phyloP scores from a whole-genome alignment of 768 basidiomycete genomes.

The Hysterangium stoloniferum region DNA sequence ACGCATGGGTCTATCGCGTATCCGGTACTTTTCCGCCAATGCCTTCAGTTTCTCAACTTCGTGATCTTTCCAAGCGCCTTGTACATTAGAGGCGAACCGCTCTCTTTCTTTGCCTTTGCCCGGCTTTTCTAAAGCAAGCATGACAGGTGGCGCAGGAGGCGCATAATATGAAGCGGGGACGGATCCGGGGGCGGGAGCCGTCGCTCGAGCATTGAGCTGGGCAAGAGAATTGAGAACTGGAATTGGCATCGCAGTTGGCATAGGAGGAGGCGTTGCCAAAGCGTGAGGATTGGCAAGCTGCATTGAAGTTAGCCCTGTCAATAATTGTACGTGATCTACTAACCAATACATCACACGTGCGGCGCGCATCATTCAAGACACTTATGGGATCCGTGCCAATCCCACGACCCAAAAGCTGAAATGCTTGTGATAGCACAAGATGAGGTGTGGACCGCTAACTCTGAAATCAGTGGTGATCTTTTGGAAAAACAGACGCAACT shows the following conservation, averaged over 20 bases:
- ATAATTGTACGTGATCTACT: constrained; percentile 17
- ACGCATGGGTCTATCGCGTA: neutral
- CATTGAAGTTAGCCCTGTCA: constrained; percentile 4
- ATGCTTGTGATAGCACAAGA: constrained; percentile 72
- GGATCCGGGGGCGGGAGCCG: constrained; percentile 25
- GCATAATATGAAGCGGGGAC: constrained; percentile 15
- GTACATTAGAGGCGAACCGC: constrained; percentile 32
- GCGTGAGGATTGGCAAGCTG: constrained; percentile 73
- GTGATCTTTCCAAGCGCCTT: constrained; percentile 73
- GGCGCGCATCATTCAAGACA: constrained; percentile 71
- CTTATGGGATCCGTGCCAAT: constrained; percentile 61
- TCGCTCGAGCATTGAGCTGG: constrained; percentile 14
- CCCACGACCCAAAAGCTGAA: constrained; percentile 59
- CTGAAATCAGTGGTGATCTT: constrained; percentile 32
- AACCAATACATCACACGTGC: constrained; percentile 70
- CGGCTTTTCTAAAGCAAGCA: constrained; percentile 6
- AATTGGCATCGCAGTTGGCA: constrained; percentile 42
- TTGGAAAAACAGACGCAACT: constrained; percentile 4
- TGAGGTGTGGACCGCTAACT: constrained; percentile 54
- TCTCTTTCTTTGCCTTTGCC: constrained; percentile 20
- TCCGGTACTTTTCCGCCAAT: constrained; percentile 48
- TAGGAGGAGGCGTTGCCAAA: constrained; percentile 57
- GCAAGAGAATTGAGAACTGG: constrained; percentile 25
- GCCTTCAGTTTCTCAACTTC: constrained; percentile 63
- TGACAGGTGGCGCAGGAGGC: constrained; percentile 14